Conservation (phyloP, 192 early-diverging fungal genomes). For the Funneliformis geosporum region DNA sequence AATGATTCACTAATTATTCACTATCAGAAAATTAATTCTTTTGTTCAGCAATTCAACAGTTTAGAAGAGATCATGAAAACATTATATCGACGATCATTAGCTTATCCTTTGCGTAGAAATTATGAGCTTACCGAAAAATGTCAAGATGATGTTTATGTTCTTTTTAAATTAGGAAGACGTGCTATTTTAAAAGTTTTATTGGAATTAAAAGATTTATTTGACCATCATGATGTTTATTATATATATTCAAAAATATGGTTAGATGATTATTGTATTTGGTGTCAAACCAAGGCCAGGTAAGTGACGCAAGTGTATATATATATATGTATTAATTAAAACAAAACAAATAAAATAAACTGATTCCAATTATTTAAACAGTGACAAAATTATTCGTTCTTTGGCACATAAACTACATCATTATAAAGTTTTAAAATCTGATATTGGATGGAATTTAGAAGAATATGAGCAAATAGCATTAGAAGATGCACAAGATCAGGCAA, state of each 20-base stretch:
- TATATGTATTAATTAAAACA: conserved; percentile 14
- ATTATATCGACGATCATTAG: conserved; percentile 76
- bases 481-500: not conserved
- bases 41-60: conserved; percentile 56
- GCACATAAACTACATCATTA: conserved; percentile 79
- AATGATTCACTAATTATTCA: not conserved
- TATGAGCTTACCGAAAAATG: conserved; percentile 73
- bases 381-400: conserved; percentile 71
- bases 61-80: conserved; percentile 63
- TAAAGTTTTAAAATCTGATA: conserved; percentile 63
- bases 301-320: not conserved
- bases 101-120: conserved; percentile 85
- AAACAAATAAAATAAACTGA: not conserved
- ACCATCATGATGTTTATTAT: conserved; percentile 86
- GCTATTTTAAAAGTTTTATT: conserved; percentile 79
- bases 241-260: conserved; percentile 85
- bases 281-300: conserved; percentile 72
- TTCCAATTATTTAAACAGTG: conserved; percentile 42
- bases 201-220: conserved; percentile 75
- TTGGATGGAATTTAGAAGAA: conserved; percentile 80
- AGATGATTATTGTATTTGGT: conserved; percentile 97
- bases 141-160: conserved; percentile 76
- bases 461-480: conserved; percentile 71
- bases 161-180: conserved; percentile 83
- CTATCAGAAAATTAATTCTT: not conserved